Base-by-base conservation (phyloP, 139 green algal species). In the Tetradesmus lagerheimii region DNA sequence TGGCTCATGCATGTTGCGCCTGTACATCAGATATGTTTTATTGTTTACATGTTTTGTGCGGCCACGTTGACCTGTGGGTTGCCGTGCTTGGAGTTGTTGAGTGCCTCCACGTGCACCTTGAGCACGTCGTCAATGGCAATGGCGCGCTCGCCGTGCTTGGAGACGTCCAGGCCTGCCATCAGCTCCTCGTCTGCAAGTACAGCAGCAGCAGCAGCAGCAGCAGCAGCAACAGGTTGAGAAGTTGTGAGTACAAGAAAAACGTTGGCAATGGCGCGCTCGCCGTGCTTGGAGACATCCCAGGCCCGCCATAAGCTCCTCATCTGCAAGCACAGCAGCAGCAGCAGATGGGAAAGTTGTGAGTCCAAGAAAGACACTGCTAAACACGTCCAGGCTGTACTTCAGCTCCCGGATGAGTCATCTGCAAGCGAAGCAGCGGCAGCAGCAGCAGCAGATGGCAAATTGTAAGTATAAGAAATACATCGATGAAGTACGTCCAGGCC, bases 231-330 rank as follows among this genome's bases (percentile, higher is more conserved):
- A 67, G 57, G 1, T 16, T 16, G 8, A 53, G 6, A 11, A 16
- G 45, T 53, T 53, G 45, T 53, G 45, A 53, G 6, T 53, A 53
- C n/a, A n/a, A n/a, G n/a, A n/a, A n/a, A n/a, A n/a, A n/a, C n/a
- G n/a, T n/a, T 16, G 15, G 71, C 25, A 12, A 41, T 45, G 34
- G 86, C 86, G 0, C 86, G 86, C 66, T 90, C 86, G 53, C 86
- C 86, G 43, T 90, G 86, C 74, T 90, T 90, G 18, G 86, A 90
- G 39, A 90, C 45, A 50, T 90, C 86, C n/a, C 1, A 90, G 86
- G 37, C 86, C 86, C 27, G 39, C 2, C 1, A 90, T 18, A 45
- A 78, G 5, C 43, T 85, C 86, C 86, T 85, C 74, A 38, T 77
- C 86, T 90, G 80, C 80, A 86, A 35, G 37, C 39, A 16, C 80